These are phyloP conservation scores for Lonicera japonica DNA, from an alignment of 129 eudicot species.

Conservation along the genomic window DNA sequence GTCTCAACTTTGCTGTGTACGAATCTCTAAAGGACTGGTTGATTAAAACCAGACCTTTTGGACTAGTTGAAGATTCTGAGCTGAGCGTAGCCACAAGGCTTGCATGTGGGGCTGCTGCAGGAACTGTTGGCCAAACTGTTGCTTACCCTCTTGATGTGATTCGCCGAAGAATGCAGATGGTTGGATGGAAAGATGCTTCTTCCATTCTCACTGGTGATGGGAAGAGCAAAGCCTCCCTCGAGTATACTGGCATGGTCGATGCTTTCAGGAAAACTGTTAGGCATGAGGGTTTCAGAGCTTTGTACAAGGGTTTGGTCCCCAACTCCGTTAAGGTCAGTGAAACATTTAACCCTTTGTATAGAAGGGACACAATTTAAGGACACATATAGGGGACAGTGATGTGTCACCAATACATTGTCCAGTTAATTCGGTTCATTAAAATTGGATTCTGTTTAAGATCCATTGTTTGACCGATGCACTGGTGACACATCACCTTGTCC, in stretches of 20 bases:
- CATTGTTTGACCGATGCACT: too few species aligned
- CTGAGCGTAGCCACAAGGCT: conserved; percentile 78
- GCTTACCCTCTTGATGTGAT: conserved; percentile 96
- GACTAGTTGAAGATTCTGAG: conserved; percentile 55
- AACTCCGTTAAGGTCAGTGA: conserved; percentile 92
- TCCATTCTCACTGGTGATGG: conserved; percentile 78
- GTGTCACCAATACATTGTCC: too few species aligned
- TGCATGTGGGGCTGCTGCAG: conserved; percentile 94
- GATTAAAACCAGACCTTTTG: conserved; percentile 64
- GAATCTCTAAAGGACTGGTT: conserved; percentile 91
- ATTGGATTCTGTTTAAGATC: too few species aligned
- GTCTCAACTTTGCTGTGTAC: conserved; percentile 92
- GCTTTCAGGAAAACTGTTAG: conserved; percentile 84
- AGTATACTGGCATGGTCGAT: conserved; percentile 88
- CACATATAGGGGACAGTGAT: too few species aligned
- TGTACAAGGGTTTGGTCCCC: conserved; percentile 97
- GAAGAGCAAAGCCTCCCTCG: conserved; percentile 46
- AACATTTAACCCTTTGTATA: too few species aligned
- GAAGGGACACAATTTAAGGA: too few species aligned
- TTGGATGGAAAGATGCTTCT: conserved; percentile 84
- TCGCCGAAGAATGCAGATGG: conserved; percentile 98
- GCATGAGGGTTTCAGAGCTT: conserved; percentile 81
- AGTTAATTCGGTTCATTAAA: too few species aligned
- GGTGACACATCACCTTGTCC: too few species aligned
- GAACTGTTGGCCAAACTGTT: conserved; percentile 96